phyloP scores from a whole-genome alignment of 345 rosid genomes.

The Hibiscus trionum region DNA sequence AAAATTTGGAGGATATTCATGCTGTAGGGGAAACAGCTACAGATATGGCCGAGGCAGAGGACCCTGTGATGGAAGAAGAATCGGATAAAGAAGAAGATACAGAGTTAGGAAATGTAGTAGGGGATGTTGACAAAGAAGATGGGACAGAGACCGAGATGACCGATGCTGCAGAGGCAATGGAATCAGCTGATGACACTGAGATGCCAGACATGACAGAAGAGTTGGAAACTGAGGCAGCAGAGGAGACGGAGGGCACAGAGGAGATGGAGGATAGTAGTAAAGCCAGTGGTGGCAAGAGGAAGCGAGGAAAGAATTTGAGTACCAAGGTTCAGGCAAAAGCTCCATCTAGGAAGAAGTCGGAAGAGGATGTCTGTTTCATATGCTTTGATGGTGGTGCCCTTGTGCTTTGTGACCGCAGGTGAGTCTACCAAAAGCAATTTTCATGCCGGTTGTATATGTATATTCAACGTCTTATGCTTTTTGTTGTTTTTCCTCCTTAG shows the following conservation, averaged over 20 bases:
- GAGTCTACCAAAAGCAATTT: slow-evolving; percentile 5
- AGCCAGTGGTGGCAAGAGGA: slow-evolving; percentile 63
- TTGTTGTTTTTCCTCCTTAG: slow-evolving; percentile 26
- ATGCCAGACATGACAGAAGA: slow-evolving; percentile 22
- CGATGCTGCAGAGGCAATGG: slow-evolving; percentile 25
- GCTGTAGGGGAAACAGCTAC: slow-evolving; percentile 18
- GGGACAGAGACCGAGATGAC: slow-evolving; percentile 19
- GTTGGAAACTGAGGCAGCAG: slow-evolving; percentile 23
- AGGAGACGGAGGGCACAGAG: slow-evolving; percentile 35
- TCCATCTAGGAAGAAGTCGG: slow-evolving; percentile 53
- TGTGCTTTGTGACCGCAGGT: slow-evolving; percentile 98
- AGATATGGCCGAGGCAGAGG: slow-evolving; percentile 21
- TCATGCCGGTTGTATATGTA: not conserved
- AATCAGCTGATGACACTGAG: slow-evolving; percentile 25
- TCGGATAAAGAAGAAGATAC: slow-evolving; percentile 21
- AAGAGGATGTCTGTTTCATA: slow-evolving; percentile 97
- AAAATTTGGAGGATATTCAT: slow-evolving; percentile 22
- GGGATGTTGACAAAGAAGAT: slow-evolving; percentile 23
- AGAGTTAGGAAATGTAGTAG: slow-evolving; percentile 19
- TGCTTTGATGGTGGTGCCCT: slow-evolving; percentile 98
- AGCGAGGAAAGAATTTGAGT: slow-evolving; percentile 42
- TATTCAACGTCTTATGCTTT: not conserved
- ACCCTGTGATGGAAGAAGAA: slow-evolving; percentile 17
- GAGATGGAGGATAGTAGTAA: slow-evolving; percentile 38
- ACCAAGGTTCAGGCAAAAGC: slow-evolving; percentile 35